Base-by-base conservation (phyloP, 306 rosid genomes). In the Vachellia collinsii region DNA sequence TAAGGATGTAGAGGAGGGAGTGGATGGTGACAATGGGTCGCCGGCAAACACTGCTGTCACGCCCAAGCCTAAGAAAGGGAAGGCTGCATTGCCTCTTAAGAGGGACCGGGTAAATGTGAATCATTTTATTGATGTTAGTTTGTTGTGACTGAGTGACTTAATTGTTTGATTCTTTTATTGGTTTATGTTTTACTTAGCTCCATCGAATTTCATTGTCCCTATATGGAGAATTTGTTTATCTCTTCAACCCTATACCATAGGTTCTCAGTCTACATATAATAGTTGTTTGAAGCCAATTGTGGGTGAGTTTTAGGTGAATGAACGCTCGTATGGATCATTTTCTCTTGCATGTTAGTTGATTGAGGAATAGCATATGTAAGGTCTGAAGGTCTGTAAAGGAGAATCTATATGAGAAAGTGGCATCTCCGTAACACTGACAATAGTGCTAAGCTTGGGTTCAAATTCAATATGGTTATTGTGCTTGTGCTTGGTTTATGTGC, bases 21-120 rank as follows among this genome's bases (percentile, higher is more conserved):
- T 13, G 4, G 91, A 83, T 17, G 91, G 19, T 7, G 82, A 16
- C 23, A 81, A 44, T 77, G 87, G 46, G 9, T 38, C 88, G 3
- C 64, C 68, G 14, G 3, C 78, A 6, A 36, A 10, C 17, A 12
- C 88, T 4, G 78, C 74, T 67, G 3, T 77, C 38, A 23, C 82
- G 19, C 58, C 86, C 8, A 95, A 93, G 77, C 98, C 97, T 10
- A 93, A 90, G 89, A 92, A 85, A 62, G 99, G 98, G 51, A 95
- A 95, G 79, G 94, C 97, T 43, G 98, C 99, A 68, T 87, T 95
- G 87, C 93, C 74, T 73, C 92, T 95, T 72, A 93, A 93, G 90
- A 89, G 97, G 75, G 99, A 95, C 8, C 89, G 98, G 85, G 99
- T 95, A 85, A 77, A 86, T 56, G 48, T 13, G 3, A 34, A 79